Evolutionary conservation across 768 basidiomycete genomes (phyloP).

Genomic region (Agaricus subrufescens): DNA sequence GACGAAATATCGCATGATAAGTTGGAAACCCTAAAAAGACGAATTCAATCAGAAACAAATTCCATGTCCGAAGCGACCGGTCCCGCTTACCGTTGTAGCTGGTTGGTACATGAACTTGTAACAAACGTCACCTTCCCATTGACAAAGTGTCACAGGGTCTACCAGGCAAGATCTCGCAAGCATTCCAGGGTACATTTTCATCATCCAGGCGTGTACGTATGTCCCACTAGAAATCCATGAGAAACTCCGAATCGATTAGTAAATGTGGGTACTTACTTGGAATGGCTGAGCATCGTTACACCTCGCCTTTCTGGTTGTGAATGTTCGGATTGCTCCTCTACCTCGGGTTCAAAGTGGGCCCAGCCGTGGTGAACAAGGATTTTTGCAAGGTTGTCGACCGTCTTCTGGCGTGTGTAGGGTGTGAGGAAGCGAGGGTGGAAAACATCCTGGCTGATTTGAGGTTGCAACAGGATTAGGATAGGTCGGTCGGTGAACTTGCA

Average conservation of each 20-base stretch:
- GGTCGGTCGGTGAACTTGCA: constrained; percentile 60
- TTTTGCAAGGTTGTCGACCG: constrained; percentile 48
- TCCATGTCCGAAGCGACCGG: neutral
- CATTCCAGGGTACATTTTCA: constrained; percentile 72
- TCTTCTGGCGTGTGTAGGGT: constrained; percentile 63
- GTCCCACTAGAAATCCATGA: constrained; percentile 48
- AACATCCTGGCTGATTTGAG: constrained; percentile 82
- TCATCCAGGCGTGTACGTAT: constrained; percentile 84
- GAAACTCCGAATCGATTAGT: neutral
- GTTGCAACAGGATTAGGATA: constrained; percentile 71
- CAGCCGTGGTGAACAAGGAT: constrained; percentile 64
- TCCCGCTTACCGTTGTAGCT: constrained; percentile 51
- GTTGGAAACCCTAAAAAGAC: constrained; percentile 61
- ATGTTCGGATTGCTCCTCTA: constrained; percentile 23
- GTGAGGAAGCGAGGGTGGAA: constrained; percentile 71
- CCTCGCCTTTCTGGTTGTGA: constrained; percentile 34
- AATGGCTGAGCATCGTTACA: constrained; percentile 80
- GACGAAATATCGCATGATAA: constrained; percentile 85
- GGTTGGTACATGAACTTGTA: constrained; percentile 84
- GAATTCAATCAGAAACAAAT: constrained; percentile 1
- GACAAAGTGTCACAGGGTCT: constrained; percentile 87
- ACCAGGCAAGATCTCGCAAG: constrained; percentile 79
- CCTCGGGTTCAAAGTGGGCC: constrained; percentile 31
- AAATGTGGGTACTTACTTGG: constrained; percentile 53
- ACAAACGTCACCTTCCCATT: constrained; percentile 95